Evolutionary conservation across 139 green algal genomes (phyloP).

Genomic region (Marvania coccoides): DNA sequence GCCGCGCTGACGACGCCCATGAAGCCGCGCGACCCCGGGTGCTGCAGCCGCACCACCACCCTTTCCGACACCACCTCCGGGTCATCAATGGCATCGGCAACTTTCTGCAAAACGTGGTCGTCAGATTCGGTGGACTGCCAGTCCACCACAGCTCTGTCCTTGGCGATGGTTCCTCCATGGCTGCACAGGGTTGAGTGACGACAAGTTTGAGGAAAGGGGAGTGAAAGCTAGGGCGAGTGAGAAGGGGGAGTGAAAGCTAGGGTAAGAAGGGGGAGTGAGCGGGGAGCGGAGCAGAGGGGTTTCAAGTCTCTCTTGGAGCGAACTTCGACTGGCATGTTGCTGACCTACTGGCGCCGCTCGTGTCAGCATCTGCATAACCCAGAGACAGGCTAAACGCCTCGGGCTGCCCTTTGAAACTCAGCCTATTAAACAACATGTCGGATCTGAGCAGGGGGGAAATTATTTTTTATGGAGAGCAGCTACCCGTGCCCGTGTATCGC

Average conservation of each 20-base stretch:
- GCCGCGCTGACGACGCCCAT: slow-evolving; percentile 6
- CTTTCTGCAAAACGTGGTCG: slow-evolving; percentile 6
- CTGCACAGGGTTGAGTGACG: background rate
- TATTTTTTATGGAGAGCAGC: too few species aligned
- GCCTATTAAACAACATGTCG: background rate
- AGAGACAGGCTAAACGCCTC: slow-evolving; percentile 4
- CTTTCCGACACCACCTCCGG: slow-evolving; percentile 23
- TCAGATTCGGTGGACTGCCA: slow-evolving; percentile 21
- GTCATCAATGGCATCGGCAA: slow-evolving; percentile 4
- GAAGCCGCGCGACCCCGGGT: background rate
- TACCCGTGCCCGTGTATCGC: too few species aligned
- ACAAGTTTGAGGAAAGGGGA: background rate
- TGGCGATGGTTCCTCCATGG: background rate
- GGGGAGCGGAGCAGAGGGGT: background rate
- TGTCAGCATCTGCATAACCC: background rate
- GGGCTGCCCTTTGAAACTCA: slow-evolving; percentile 6
- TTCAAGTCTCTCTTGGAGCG: too few species aligned
- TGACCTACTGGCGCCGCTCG: background rate
- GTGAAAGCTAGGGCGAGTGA: background rate
- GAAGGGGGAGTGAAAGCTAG: background rate
- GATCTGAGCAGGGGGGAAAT: too few species aligned
- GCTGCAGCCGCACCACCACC: slow-evolving; percentile 14
- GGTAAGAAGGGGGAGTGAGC: background rate
- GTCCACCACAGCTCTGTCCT: slow-evolving; percentile 5
- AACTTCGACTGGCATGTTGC: background rate